Base-by-base conservation (phyloP, 169 alveolate genomes). In the Cryptosporidium bovis region DNA sequence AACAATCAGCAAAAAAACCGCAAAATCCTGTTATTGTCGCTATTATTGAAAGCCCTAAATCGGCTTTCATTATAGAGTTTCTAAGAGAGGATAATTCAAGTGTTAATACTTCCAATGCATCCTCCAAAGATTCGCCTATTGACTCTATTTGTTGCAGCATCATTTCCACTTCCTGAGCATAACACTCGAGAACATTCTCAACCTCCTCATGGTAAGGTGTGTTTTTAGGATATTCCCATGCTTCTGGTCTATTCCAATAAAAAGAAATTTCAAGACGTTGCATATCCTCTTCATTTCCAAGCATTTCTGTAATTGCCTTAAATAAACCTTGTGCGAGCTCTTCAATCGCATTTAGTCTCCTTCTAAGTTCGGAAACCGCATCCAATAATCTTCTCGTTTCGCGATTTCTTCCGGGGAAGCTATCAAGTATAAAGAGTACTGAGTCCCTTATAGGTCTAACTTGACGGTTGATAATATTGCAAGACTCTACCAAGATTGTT, bases 81-180 rank as follows among this genome's bases (percentile, higher is more conserved):
- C 92, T 62, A 58, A 82, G 60, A 62, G 90, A 82, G 20, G 89
- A 82, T 15, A 89, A 55, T 60, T 89, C 89, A 13, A 89, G 87
- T 33, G 87, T 82, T 27, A 89, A 36, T 33, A 89, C 83, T 33
- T 84, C 84, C 27, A 83, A 55, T 16, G 92, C 83, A 60, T 89
- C 92, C 24, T 83, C 92, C 13, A 89, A 64, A 34, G 83, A 82
- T 20, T 89, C 92, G 62, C 90, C 92, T n/a, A 89, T 82, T 55
- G 83, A 68, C 51, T 58, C 90, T 24, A 89, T 85, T 18, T 66
- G 83, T 62, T 89, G 87, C 29, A 82, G 53, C 91, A 89, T 66
- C 82, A 69, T 55, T 40, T 89, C 92, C 7, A 67, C 90, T 55
- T 89, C 92, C 51, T 82, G 91, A 1, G 92, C 87, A 82, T 83